A percentile compares a stretch with the other conserved stretches of the same genome.
phyloP scores from a whole-genome alignment of 2,329 filamentous ascomycete species.

The Colletotrichum tropicale region DNA sequence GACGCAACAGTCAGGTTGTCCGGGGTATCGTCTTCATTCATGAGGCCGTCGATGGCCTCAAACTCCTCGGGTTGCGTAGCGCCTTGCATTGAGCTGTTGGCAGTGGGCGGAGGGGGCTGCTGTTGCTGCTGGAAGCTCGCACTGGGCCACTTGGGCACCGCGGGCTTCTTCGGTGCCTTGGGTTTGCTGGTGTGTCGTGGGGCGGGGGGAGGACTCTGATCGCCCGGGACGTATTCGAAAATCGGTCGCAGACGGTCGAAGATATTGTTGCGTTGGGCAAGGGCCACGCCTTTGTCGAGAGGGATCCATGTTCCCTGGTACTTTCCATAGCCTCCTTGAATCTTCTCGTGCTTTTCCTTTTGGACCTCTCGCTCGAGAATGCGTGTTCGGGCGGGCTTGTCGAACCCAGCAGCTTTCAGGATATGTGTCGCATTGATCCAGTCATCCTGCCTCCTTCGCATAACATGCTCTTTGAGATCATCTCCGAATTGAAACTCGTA shows the following conservation, averaged over 20 bases:
- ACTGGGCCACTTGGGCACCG: slow-evolving; percentile 65
- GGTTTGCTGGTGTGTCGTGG: slow-evolving; percentile 92
- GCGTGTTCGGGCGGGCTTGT: slow-evolving; percentile 93
- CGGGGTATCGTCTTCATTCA: slow-evolving; percentile 80
- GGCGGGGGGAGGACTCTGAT: slow-evolving; percentile 88
- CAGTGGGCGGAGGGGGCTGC: slow-evolving; percentile 7
- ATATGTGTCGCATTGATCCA: slow-evolving; percentile 99
- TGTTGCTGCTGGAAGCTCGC: slow-evolving; percentile 24
- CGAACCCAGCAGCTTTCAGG: slow-evolving; percentile 93
- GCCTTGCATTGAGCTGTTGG: slow-evolving; percentile 27
- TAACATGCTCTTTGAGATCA: slow-evolving; percentile 85
- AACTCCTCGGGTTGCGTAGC: slow-evolving; percentile 58
- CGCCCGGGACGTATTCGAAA: slow-evolving; percentile 86
- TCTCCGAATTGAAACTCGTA: slow-evolving; percentile 89
- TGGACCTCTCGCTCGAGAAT: slow-evolving; percentile 97
- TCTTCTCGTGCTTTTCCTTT: slow-evolving; percentile 95
- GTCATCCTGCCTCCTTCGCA: slow-evolving; percentile 90
- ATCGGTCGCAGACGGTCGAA: slow-evolving; percentile 84
- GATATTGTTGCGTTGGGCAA: slow-evolving; percentile 87
- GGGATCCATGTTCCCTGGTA: slow-evolving; percentile 99
- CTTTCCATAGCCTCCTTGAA: slow-evolving; percentile 97
- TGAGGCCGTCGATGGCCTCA: slow-evolving; percentile 64
- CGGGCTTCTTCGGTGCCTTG: slow-evolving; percentile 72
- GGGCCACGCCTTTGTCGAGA: slow-evolving; percentile 76
- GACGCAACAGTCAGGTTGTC: slow-evolving; percentile 85